Conservation (phyloP, 768 basidiomycete genomes). For the Xerocomus brunneocitrinus region DNA sequence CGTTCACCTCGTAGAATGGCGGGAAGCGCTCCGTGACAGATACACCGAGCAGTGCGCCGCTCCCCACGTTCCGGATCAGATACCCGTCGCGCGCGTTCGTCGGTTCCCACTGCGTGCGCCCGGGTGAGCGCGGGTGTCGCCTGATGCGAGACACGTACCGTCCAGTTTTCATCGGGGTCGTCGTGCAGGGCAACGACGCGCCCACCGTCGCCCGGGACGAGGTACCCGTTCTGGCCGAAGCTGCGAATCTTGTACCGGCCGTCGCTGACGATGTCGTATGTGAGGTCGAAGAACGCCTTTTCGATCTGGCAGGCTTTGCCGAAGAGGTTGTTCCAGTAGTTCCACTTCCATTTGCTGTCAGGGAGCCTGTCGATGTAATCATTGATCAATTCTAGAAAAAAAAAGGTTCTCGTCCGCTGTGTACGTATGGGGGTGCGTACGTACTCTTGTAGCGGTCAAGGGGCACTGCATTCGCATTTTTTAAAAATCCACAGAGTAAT, state of each 20-base stretch:
- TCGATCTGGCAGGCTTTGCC: neutral
- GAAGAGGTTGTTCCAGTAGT: neutral
- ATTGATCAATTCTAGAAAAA: neutral
- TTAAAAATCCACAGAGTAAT: neutral
- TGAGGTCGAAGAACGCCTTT: neutral
- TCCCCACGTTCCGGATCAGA: neutral
- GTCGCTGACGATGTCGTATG: neutral
- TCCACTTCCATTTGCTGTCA: neutral
- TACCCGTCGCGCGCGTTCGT: neutral
- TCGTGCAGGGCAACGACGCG: neutral
- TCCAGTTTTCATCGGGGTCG: neutral
- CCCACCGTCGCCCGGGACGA: neutral
- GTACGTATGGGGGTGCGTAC: neutral
- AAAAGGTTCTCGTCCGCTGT: neutral
- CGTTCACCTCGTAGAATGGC: neutral
- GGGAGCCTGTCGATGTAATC: neutral
- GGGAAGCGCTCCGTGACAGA: neutral
- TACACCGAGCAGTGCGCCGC: neutral
- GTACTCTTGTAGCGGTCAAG: neutral
- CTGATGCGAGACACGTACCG: neutral
- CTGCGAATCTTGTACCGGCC: neutral
- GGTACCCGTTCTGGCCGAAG: neutral
- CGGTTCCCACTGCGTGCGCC: neutral
- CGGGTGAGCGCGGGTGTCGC: neutral
- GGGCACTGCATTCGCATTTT: neutral